Percentiles rank a stretch among this genome's conserved stretches.
Conservation (phyloP, 2,329 filamentous ascomycete genomes). For the Neopestalotiopsis sp. region DNA sequence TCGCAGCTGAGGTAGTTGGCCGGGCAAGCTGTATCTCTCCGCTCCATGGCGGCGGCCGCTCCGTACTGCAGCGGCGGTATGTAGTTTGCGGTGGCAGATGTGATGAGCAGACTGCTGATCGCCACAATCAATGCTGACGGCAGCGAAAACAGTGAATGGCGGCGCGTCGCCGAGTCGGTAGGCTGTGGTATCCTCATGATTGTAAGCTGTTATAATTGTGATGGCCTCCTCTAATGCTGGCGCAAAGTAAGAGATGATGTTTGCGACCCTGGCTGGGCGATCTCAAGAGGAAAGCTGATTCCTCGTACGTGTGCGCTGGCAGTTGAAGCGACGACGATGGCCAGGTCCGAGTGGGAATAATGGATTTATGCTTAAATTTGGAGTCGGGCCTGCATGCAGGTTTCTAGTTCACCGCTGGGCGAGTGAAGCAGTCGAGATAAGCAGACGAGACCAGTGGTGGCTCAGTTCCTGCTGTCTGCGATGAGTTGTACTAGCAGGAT, state of each 20-base stretch:
- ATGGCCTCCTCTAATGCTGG: background rate
- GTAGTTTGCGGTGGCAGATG: constrained; percentile 16
- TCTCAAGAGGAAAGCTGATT: background rate
- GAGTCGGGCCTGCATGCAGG: background rate
- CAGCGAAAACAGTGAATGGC: background rate
- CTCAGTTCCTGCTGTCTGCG: background rate
- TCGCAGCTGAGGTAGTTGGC: constrained; percentile 58
- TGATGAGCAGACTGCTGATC: constrained; percentile 6
- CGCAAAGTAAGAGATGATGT: no score
- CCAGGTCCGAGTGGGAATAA: background rate
- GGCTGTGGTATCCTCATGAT: constrained; percentile 11
- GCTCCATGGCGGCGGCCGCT: constrained; percentile 30
- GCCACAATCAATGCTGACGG: background rate
- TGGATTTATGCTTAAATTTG: background rate
- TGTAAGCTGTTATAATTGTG: background rate
- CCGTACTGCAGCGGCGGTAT: constrained; percentile 29
- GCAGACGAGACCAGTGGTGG: background rate
- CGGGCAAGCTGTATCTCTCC: constrained; percentile 46
- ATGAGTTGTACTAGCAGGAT: constrained; percentile 7
- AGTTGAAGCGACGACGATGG: background rate
- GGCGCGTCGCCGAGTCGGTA: background rate
- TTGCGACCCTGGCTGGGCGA: background rate
- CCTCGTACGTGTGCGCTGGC: background rate
- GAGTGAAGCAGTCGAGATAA: constrained; percentile 1
- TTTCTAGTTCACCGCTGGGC: background rate